phyloP scores from a whole-genome alignment of 2,329 filamentous ascomycete genomes.

The Aspergillus thermomutatus region DNA sequence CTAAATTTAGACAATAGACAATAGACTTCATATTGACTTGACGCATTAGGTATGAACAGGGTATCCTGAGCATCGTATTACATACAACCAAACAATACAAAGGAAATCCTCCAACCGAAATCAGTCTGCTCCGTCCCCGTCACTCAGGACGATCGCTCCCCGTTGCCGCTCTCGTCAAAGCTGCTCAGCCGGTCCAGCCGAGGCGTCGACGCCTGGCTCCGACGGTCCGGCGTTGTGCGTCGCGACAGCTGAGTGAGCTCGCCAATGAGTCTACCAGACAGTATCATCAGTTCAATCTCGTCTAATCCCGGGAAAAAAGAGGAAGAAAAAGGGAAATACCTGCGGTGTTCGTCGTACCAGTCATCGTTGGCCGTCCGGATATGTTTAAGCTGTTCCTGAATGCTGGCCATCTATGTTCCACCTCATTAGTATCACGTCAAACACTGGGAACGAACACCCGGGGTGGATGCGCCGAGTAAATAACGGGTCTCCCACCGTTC shows the following conservation, averaged over 20 bases:
- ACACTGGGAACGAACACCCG: constrained; percentile 18
- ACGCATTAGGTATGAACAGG: constrained; percentile 10
- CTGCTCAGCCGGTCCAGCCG: constrained; percentile 18
- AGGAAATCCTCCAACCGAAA: constrained; percentile 12
- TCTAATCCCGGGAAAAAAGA: constrained; percentile 1
- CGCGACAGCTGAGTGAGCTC: constrained; percentile 36
- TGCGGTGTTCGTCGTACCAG: constrained; percentile 43
- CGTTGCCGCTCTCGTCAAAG: constrained; percentile 6
- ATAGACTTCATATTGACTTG: neutral
- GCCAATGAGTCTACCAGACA: constrained; percentile 38
- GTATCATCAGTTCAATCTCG: constrained; percentile 1
- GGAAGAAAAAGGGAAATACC: constrained; percentile 24
- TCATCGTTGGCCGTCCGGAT: constrained; percentile 44
- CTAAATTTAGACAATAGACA: neutral
- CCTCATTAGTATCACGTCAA: constrained; percentile 15
- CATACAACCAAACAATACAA: constrained; percentile 26
- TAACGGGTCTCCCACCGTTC: constrained; percentile 47
- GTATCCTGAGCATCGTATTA: constrained; percentile 28
- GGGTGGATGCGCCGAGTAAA: constrained; percentile 20
- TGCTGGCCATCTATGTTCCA: constrained; percentile 43
- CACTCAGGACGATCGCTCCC: constrained; percentile 9
- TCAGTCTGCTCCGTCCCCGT: neutral
- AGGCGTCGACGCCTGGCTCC: constrained; percentile 29
- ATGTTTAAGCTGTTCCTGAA: constrained; percentile 46
- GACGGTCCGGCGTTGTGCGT: constrained; percentile 25